These are phyloP conservation scores for Phoenix dactylifera DNA, from an alignment of 176 grass and related monocot genomes.

Conservation along the genomic window DNA sequence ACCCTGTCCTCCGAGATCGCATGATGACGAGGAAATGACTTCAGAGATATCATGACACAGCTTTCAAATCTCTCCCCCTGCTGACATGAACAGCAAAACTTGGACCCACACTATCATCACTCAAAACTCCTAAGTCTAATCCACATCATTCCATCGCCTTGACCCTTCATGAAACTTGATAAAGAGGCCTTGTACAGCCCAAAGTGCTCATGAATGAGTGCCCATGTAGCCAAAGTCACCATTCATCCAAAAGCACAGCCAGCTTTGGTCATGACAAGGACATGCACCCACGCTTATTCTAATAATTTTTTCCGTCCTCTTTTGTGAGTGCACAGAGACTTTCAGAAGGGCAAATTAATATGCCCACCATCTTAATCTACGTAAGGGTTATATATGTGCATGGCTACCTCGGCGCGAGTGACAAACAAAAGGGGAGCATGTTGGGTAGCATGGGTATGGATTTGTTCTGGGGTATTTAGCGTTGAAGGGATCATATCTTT, in stretches of 20 bases:
- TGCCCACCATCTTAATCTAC: constrained; percentile 25
- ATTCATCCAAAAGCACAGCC: constrained; percentile 39
- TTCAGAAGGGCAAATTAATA: background rate
- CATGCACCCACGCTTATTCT: constrained; percentile 27
- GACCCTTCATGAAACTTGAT: constrained; percentile 33
- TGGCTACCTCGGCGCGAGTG: constrained; percentile 38
- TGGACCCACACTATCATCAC: constrained; percentile 17
- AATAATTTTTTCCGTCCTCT: constrained; percentile 27
- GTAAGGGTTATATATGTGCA: constrained; percentile 12
- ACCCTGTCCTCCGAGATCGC: constrained; percentile 51
- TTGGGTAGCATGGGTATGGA: constrained; percentile 6
- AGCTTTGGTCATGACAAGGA: constrained; percentile 61
- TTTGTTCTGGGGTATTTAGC: too few relatives aligned
- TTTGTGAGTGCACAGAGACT: background rate
- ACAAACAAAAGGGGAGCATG: constrained; percentile 33
- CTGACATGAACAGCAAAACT: constrained; percentile 35
- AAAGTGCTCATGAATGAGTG: constrained; percentile 2
- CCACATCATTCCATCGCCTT: constrained; percentile 29
- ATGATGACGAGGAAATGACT: constrained; percentile 37
- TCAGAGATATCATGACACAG: constrained; percentile 14
- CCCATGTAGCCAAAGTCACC: constrained; percentile 19
- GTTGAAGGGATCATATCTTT: background rate
- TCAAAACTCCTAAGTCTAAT: constrained; percentile 6
- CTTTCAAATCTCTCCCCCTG: background rate
- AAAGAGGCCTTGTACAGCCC: constrained; percentile 19